Evolutionary conservation across 129 eudicot species (phyloP), one percentile per base, ranked within the genome.

Genomic region (Mikania micrantha): DNA sequence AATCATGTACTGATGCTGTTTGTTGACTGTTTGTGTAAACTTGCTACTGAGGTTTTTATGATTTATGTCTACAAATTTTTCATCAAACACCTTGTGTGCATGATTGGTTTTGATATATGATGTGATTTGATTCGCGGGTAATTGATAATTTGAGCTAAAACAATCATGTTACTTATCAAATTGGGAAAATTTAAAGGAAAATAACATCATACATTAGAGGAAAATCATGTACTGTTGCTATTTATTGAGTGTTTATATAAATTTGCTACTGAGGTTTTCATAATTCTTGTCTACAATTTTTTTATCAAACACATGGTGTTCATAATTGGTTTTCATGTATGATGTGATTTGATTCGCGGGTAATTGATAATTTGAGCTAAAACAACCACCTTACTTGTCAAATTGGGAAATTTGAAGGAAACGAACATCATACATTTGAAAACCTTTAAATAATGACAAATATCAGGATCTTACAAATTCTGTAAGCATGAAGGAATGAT

Each of bases 51-150:
- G 45, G 2, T 32, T n/a, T 29, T 71, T 31, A 0, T 29, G 7
- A 48, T 21, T 44, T 22, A 2, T 36, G 13, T 61, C 24, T 0
- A 15, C 24, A 36, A 7, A 48, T 10, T 73, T 50, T 54, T 53
- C 1, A 69, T 15, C 64, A 24, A 38, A 54, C 73, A 68, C 35
- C 61, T 50, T 24, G 63, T 68, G 73, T 49, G 34, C 63, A 50
- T 67, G 34, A 60, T 15, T 39, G 60, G 44, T 9, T 20, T 49
- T 67, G 35, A 13, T 64, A 36, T 39, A 40, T 39, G 12, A 22
- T 49, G 3, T 49, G 27, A 49, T 19, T 17, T 48, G 24, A 49
- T 49, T 49, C 12, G 8, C 8, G 22, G 52, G 67, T 19, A 29
- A 19, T 36, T 61, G 53, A 64, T 47, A 25, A 4, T 25, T 41